Evolutionary conservation across 2,329 filamentous ascomycete species (phyloP).

Genomic region (Hypomyces perniciosus): DNA sequence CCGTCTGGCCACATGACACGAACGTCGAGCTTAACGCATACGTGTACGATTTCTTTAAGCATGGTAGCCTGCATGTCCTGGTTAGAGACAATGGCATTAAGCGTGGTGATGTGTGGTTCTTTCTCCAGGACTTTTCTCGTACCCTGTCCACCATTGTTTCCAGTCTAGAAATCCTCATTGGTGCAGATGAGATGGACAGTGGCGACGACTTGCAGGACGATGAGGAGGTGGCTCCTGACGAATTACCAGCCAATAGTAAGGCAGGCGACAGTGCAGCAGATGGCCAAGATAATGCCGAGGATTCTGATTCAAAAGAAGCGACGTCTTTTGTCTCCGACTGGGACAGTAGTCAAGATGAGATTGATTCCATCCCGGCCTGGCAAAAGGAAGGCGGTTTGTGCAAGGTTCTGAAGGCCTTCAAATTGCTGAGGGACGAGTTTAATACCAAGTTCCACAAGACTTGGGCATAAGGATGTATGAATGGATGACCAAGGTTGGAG

Average conservation of each 20-base stretch:
- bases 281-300: neutral
- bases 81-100: slow-evolving; percentile 61
- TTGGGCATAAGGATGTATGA: slow-evolving; percentile 37
- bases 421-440: slow-evolving; percentile 51
- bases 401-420: slow-evolving; percentile 55
- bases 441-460: slow-evolving; percentile 57
- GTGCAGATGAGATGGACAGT: slow-evolving; percentile 26
- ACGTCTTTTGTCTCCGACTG: neutral
- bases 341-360: slow-evolving; percentile 13
- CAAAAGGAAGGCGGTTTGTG: slow-evolving; percentile 43
- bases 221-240: slow-evolving; percentile 28
- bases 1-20: slow-evolving; percentile 52
- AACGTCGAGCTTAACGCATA: slow-evolving; percentile 56
- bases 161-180: slow-evolving; percentile 50
- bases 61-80: slow-evolving; percentile 58
- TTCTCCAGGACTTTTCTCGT: slow-evolving; percentile 54
- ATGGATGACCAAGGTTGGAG: neutral
- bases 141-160: slow-evolving; percentile 67
- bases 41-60: slow-evolving; percentile 70
- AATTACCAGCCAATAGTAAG: neutral
- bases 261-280: neutral
- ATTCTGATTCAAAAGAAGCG: slow-evolving; percentile 14
- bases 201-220: slow-evolving; percentile 40
- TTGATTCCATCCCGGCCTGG: slow-evolving; percentile 9
- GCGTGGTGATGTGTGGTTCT: slow-evolving; percentile 64